phyloP scores from a whole-genome alignment of 495 filamentous ascomycete species.

The Penicilliopsis zonata region DNA sequence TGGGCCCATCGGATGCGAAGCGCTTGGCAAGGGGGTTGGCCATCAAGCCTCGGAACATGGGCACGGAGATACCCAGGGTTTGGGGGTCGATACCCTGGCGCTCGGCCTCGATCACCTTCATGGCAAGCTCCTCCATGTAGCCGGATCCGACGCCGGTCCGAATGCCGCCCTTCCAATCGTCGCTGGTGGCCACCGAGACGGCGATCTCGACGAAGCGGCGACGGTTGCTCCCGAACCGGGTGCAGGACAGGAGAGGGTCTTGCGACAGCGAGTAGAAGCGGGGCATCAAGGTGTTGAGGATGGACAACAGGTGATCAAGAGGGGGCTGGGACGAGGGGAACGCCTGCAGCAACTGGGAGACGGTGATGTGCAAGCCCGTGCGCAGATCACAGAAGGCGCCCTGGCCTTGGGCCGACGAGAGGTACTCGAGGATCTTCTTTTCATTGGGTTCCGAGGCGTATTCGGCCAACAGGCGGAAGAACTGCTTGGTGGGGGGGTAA shows the following conservation, averaged over 20 bases:
- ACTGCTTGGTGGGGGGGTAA: slow-evolving; percentile 76
- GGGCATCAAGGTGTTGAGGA: slow-evolving; percentile 81
- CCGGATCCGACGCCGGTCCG: slow-evolving; percentile 69
- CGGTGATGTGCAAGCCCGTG: slow-evolving; percentile 71
- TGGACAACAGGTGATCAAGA: slow-evolving; percentile 65
- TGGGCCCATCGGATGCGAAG: slow-evolving; percentile 84
- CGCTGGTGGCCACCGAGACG: slow-evolving; percentile 80
- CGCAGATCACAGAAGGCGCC: slow-evolving; percentile 90
- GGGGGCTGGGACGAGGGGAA: slow-evolving; percentile 88
- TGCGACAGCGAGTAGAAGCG: slow-evolving; percentile 97
- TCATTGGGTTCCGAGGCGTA: slow-evolving; percentile 68
- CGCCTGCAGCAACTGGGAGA: slow-evolving; percentile 76
- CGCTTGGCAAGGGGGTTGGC: slow-evolving; percentile 84
- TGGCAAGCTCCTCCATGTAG: slow-evolving; percentile 74
- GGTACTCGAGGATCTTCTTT: slow-evolving; percentile 74
- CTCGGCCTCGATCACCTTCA: slow-evolving; percentile 52
- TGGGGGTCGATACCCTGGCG: slow-evolving; percentile 36
- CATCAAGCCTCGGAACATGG: slow-evolving; percentile 99
- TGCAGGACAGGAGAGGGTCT: slow-evolving; percentile 77
- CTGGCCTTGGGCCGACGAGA: slow-evolving; percentile 85
- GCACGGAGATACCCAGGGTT: slow-evolving; percentile 55
- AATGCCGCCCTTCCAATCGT: slow-evolving; percentile 59
- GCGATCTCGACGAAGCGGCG: slow-evolving; percentile 88
- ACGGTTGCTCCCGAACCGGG: slow-evolving; percentile 50
- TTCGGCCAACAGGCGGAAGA: slow-evolving; percentile 81